Conservation (phyloP, 2,329 filamentous ascomycete genomes). For the Microcyclosporella mali region DNA sequence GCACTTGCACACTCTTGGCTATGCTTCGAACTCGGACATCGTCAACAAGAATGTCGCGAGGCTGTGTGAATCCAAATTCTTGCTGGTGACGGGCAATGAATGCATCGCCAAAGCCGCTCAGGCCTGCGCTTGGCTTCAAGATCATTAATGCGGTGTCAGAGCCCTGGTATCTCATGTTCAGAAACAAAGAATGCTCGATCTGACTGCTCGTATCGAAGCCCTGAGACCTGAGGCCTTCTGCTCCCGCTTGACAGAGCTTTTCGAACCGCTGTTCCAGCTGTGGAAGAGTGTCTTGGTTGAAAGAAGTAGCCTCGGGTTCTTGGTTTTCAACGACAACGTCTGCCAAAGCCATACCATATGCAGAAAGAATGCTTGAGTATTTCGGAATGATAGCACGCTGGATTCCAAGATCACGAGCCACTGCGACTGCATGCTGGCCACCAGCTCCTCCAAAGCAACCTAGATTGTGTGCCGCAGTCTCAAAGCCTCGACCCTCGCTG, state of each 20-base stretch:
- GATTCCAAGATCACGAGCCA: slow-evolving; percentile 73
- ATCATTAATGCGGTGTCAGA: slow-evolving; percentile 48
- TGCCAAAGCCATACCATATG: slow-evolving; percentile 82
- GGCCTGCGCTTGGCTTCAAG: slow-evolving; percentile 35
- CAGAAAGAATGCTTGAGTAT: slow-evolving; percentile 78
- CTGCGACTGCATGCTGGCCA: slow-evolving; percentile 78
- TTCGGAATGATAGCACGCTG: slow-evolving; percentile 73
- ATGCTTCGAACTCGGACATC: slow-evolving; percentile 29
- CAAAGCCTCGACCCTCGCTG: slow-evolving; percentile 81
- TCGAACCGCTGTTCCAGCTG: slow-evolving; percentile 67
- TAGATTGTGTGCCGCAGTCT: slow-evolving; percentile 74
- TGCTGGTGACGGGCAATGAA: slow-evolving; percentile 34
- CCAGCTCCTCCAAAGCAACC: slow-evolving; percentile 85
- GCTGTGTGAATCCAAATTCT: slow-evolving; percentile 39
- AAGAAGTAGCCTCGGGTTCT: slow-evolving; percentile 59
- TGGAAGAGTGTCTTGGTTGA: slow-evolving; percentile 44
- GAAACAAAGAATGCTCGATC: slow-evolving; percentile 58
- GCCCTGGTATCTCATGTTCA: slow-evolving; percentile 47
- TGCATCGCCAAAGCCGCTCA: slow-evolving; percentile 44
- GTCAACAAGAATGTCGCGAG: slow-evolving; percentile 36
- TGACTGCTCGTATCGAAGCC: slow-evolving; percentile 65
- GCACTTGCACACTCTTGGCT: slow-evolving; percentile 67
- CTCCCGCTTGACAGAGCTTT: slow-evolving; percentile 68
- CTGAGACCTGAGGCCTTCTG: slow-evolving; percentile 61
- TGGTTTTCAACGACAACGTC: slow-evolving; percentile 85